Base-by-base conservation (phyloP, 2,329 filamentous ascomycete species). In the Colletotrichum aenigma region DNA sequence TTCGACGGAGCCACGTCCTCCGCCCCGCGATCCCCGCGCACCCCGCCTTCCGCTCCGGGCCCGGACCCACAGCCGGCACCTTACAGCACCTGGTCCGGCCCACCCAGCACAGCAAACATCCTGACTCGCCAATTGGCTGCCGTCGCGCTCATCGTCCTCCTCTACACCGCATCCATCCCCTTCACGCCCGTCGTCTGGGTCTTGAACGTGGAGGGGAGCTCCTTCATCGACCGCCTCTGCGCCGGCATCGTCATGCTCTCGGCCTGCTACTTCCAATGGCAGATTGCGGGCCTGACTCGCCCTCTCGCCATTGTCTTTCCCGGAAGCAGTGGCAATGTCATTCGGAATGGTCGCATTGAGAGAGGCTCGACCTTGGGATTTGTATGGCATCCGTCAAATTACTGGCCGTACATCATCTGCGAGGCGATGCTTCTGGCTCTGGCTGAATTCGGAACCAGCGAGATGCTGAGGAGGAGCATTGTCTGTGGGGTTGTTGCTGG, bases 191-290 rank as follows among this genome's bases (percentile, higher is more conserved):
- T 78, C 24, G 34, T 66, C 21, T 79, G 77, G 78, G 13, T 78
- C 1, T 26, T 79, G 30, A 55, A 72, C 28, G 43, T 78, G 18
- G 73, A 78, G 13, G 78, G 77, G 26, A 85, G 88, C 74, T 88
- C 88, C 81, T 83, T 85, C 68, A 83, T 86, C 67, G 89, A 89
- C 79, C 85, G 86, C 75, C 82, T 88, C 69, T 83, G 86, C 21
- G 83, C 85, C 34, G 82, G 85, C 24, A 83, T 84, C 36, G 78
- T 82, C 26, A 80, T 82, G 60, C 81, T 87, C 62, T 81, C 81
- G 21, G 80, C 81, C 21, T 86, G 83, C 80, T 79, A 78, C 68
- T 79, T 79, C 65, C 78, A 79, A 61, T 79, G 76, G 76, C 72
- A 55, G 30, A 75, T 79, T 66, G 74, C 78, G 0, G 68, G 72